These are phyloP conservation scores for Colletotrichum incanum DNA, from an alignment of 2,329 filamentous ascomycete species.

Conservation along the genomic window DNA sequence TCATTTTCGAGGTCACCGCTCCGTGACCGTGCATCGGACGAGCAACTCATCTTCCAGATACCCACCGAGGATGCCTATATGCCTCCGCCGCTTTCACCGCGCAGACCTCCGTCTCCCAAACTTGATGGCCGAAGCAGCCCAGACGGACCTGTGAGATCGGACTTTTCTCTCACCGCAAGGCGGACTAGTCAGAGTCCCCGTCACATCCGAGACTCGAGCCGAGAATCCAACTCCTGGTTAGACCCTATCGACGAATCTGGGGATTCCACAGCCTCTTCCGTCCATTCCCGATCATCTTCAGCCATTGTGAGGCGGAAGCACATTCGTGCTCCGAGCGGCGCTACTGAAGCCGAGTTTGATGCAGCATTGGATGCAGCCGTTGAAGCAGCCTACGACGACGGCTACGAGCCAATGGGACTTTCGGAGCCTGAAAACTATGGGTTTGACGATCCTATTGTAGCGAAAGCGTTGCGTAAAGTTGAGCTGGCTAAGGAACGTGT, in stretches of 20 bases:
- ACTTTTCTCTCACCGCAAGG: conserved; percentile 52
- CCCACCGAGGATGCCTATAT: conserved; percentile 73
- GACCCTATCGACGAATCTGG: conserved; percentile 94
- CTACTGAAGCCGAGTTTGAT: conserved; percentile 92
- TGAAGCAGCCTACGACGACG: conserved; percentile 95
- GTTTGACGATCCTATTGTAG: conserved; percentile 54
- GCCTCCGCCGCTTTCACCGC: conserved; percentile 80
- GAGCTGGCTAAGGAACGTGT: conserved; percentile 84
- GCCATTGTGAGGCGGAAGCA: conserved; percentile 78
- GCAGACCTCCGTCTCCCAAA: conserved; percentile 63
- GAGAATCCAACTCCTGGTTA: conserved; percentile 92
- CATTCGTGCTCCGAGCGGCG: conserved; percentile 77
- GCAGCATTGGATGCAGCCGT: conserved; percentile 95
- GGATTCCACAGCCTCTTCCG: conserved; percentile 83
- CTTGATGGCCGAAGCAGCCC: conserved; percentile 44
- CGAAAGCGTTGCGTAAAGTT: conserved; percentile 75
- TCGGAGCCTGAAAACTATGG: conserved; percentile 47
- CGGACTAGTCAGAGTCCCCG: conserved; percentile 49
- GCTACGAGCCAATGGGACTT: conserved; percentile 80
- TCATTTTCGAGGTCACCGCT: conserved; percentile 69
- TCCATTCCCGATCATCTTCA: conserved; percentile 85
- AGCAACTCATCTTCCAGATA: conserved; percentile 60
- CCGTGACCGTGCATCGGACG: conserved; percentile 51
- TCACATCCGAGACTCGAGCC: conserved; percentile 75
- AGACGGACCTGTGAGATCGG: conserved; percentile 52